Base-by-base conservation (phyloP, 257 asterid species). In the Jacaranda mimosifolia region DNA sequence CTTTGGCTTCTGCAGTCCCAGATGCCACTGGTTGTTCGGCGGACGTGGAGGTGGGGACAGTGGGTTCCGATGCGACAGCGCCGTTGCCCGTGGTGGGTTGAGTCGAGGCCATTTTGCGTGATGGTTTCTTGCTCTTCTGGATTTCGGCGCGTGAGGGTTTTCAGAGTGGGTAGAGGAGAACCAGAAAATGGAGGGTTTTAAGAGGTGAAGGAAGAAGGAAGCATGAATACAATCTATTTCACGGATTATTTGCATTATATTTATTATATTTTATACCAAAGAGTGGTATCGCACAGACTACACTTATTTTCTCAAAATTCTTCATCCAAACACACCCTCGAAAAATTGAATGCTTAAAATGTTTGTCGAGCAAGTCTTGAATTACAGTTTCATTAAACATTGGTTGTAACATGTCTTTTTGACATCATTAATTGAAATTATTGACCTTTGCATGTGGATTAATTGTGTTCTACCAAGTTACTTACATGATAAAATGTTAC, bases 11-110 rank as follows among this genome's bases (percentile, higher is more conserved):
- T 11, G 36, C 58, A 5, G 76, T 65, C 18, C 72, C 81, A 4
- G 45, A 70, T 63, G 32, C 58, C n/a, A 42, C 62, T 13, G 64
- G 26, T 48, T 45, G 78, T 18, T 78, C 86, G 58, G 72, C 53
- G 53, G 62, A 17, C 9, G 62, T 9, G 52, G 75, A 21, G 62
- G 40, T 51, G 59, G 68, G 48, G 19, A 45, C 60, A 38, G 38
- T 8, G 45, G 42, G 70, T 53, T 59, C 77, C 58, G 46, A 45
- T 57, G 71, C 0, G 63, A 68, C 77, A 14, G 43, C 70, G 64
- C 73, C 83, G 62, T 67, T 69, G 67, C 39, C 80, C 11, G 68
- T 10, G 18, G 67, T 19, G 53, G 75, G 51, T 49, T 51, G 66
- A 70, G 21, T 52, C 32, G 77, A 19, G 18, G 76, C 70, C 82